Base-by-base conservation (phyloP, 192 early-diverging fungal genomes). In the Coemansia sp. region DNA sequence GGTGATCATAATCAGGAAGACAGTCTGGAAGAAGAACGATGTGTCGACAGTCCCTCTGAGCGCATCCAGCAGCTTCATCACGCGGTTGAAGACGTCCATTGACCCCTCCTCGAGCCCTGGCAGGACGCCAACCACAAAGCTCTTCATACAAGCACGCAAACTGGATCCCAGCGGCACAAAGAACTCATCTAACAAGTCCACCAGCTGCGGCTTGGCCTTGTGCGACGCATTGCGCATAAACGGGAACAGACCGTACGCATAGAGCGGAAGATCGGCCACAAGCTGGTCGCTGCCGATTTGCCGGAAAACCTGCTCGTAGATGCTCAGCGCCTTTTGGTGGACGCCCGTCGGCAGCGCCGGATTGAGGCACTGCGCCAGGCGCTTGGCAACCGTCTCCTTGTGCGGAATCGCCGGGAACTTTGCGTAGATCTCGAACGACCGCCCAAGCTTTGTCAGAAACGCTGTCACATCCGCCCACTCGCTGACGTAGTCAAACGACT, bases 381-480 rank as follows among this genome's bases (percentile, higher is more conserved):
- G 87, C 81, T 96, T 96, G 40, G 92, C 87, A 9, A 98, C 88
- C 5, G 90, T 82, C 17, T 91, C 84, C 66, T 93, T 95, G 40
- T 87, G 83, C n/a, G 96, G 96, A 35, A 96, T 85, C 57, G 86
- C 82, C 0, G 84, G 65, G 58, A 90, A 91, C 67, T 89, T 84
- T 22, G 87, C 76, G 71, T 93, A 90, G 5, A 86, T 86, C 83
- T 92, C 88, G 62, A 97, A 88, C 0, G 91, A 86, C 87, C 88
- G 89, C 62, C 89, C 83, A 13, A 97, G 88, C 70, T 89, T 90
- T 35, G 89, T 87, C 25, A 97, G 76, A 65, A 95, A 95, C 36
- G 94, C 89, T 54, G 92, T 95, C 33, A 96, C 89, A 81, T 97
- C 95, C 0, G 94, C 93, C 95, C 95, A 97, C 70, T 97, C 95